A percentile compares a stretch with the other conserved stretches of the same genome.
phyloP scores from a whole-genome alignment of 352 stramenopile genomes.

The Phytophthora europaea region DNA sequence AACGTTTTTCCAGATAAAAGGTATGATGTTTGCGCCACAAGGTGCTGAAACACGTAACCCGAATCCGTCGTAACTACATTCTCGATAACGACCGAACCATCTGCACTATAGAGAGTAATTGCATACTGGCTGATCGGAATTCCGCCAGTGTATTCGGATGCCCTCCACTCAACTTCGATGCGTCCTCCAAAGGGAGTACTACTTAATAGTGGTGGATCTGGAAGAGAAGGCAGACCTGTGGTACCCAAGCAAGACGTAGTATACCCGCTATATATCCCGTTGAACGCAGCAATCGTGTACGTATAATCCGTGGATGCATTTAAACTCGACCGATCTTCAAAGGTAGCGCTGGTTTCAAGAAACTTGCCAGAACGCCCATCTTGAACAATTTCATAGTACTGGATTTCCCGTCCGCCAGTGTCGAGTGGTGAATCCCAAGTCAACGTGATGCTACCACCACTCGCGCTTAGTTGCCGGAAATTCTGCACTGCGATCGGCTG shows the following conservation, averaged over 20 bases:
- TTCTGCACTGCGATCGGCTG: constrained; percentile 35
- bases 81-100: constrained; percentile 10
- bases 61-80: constrained; percentile 3
- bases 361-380: constrained; percentile 17
- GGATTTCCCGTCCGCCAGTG: constrained; percentile 51
- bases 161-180: constrained; percentile 53
- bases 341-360: constrained; percentile 23
- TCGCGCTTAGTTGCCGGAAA: constrained; percentile 5
- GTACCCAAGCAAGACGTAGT: background rate
- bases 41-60: constrained; percentile 22
- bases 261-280: constrained; percentile 42
- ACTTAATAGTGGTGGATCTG: constrained; percentile 37
- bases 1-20: constrained; percentile 27
- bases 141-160: constrained; percentile 55
- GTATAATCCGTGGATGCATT: constrained; percentile 39
- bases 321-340: constrained; percentile 48
- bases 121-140: constrained; percentile 42
- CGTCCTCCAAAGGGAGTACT: constrained; percentile 49
- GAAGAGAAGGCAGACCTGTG: constrained; percentile 38
- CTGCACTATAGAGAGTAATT: constrained; percentile 13
- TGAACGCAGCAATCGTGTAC: constrained; percentile 61
- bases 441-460: constrained; percentile 47
- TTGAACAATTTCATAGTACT: constrained; percentile 54
- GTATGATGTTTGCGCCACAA: constrained; percentile 40
- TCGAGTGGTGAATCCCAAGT: constrained; percentile 58